These are phyloP conservation scores for Pythium guiyangense DNA, from an alignment of 352 stramenopile species.

Conservation along the genomic window DNA sequence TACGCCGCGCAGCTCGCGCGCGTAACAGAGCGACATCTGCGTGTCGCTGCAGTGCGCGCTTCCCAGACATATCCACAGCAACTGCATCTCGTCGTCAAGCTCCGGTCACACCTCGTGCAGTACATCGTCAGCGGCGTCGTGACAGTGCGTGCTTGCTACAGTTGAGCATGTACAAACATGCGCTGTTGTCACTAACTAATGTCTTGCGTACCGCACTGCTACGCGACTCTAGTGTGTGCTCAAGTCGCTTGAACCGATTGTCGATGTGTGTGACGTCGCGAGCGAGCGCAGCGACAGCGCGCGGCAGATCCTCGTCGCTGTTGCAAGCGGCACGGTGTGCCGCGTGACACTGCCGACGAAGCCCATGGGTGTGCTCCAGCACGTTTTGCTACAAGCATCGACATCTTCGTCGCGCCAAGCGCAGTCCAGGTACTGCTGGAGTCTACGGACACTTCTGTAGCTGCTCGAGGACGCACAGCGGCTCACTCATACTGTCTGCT, in stretches of 20 bases:
- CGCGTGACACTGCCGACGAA: constrained; percentile 28
- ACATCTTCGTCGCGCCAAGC: no score
- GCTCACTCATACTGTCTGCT: background rate
- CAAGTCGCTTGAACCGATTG: constrained; percentile 32
- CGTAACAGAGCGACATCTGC: constrained; percentile 30
- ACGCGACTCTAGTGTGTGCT: constrained; percentile 33
- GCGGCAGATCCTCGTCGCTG: constrained; percentile 26
- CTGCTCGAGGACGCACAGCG: background rate
- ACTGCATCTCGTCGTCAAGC: constrained; percentile 30
- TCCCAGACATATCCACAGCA: background rate
- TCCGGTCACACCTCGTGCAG: constrained; percentile 41
- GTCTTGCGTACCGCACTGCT: background rate
- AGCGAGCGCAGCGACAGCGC: background rate
- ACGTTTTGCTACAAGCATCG: constrained; percentile 8
- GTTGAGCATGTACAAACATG: background rate
- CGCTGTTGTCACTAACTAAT: background rate
- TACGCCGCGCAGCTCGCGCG: constrained; percentile 28
- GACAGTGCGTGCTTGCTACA: constrained; percentile 21
- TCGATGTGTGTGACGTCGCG: constrained; percentile 19
- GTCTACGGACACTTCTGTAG: background rate
- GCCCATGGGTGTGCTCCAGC: constrained; percentile 4
- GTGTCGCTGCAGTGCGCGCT: constrained; percentile 18
- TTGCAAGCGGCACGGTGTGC: constrained; percentile 42
- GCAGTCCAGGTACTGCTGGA: no score
- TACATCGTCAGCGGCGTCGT: constrained; percentile 36